These are phyloP conservation scores for Dictyostelium intermedium DNA, from an alignment of 78 protist species.

Conservation along the genomic window DNA sequence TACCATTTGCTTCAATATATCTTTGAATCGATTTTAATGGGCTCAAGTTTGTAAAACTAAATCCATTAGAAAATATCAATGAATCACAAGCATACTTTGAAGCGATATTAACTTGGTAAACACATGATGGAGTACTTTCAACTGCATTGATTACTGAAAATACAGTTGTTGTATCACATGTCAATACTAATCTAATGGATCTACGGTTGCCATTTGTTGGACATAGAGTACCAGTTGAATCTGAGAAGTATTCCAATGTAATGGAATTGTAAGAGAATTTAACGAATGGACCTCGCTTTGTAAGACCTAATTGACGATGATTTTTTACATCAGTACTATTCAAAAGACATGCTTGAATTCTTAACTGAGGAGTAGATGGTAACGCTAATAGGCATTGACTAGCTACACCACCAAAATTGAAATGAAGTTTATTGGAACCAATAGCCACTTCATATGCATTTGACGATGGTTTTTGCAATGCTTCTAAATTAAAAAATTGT, in stretches of 20 bases:
- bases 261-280: neutral
- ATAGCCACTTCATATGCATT: neutral
- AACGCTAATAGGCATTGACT: neutral
- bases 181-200: neutral
- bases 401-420: neutral
- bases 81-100: neutral
- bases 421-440: neutral
- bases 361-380: neutral
- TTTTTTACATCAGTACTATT: neutral
- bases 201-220: neutral
- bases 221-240: neutral
- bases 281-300: neutral
- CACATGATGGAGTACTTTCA: neutral
- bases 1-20: neutral
- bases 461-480: neutral
- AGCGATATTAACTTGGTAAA: neutral
- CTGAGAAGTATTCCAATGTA: neutral
- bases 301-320: neutral
- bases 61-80: neutral
- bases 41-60: neutral
- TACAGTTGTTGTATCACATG: neutral
- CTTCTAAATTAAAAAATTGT: neutral
- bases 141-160: neutral
- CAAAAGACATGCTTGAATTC: neutral
- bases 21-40: neutral